A percentile compares a stretch with the other conserved stretches of the same genome.
These are phyloP conservation scores for Dothideomycetes sp. DNA, from an alignment of 2,329 filamentous ascomycete genomes.

Conservation along the genomic window DNA sequence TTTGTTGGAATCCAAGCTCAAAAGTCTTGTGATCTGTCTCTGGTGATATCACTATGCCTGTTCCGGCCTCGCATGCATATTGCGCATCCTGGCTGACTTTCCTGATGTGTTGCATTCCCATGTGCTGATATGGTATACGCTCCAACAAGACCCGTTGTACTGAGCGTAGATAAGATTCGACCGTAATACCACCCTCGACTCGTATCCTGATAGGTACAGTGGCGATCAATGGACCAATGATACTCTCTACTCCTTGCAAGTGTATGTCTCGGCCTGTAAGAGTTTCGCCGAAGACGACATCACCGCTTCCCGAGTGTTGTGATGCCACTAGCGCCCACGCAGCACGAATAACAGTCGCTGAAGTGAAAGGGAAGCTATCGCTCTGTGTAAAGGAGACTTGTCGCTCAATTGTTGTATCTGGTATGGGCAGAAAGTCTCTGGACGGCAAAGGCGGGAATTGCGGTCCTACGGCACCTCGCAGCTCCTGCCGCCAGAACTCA, in stretches of 20 bases:
- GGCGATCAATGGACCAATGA: conserved; percentile 27
- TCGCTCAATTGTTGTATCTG: conserved; percentile 16
- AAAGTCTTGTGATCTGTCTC: conserved; percentile 13
- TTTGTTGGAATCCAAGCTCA: conserved; percentile 13
- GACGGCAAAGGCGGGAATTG: conserved; percentile 23
- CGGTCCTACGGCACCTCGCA: conserved; percentile 19
- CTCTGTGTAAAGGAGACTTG: conserved; percentile 10
- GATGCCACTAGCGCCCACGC: conserved; percentile 22
- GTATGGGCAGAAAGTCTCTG: conserved; percentile 12
- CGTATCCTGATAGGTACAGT: conserved; percentile 27
- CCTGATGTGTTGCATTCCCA: conserved; percentile 26
- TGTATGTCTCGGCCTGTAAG: conserved; percentile 24
- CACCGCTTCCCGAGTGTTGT: conserved; percentile 17
- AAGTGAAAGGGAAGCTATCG: conserved; percentile 18
- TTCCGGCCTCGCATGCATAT: conserved; percentile 46
- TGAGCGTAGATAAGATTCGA: conserved; percentile 12
- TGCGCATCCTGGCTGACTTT: conserved; percentile 39
- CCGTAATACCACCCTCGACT: conserved; percentile 16
- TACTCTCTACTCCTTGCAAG: conserved; percentile 21
- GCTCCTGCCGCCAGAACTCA: conserved; percentile 23
- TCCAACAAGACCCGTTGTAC: conserved; percentile 15
- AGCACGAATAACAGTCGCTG: conserved; percentile 19
- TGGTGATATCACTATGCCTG: conserved; percentile 43
- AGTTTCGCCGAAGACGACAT: conserved; percentile 25
- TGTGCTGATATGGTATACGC: conserved; percentile 26